phyloP scores from a whole-genome alignment of 2,329 filamentous ascomycete species.

The Colletotrichum liaoningense region DNA sequence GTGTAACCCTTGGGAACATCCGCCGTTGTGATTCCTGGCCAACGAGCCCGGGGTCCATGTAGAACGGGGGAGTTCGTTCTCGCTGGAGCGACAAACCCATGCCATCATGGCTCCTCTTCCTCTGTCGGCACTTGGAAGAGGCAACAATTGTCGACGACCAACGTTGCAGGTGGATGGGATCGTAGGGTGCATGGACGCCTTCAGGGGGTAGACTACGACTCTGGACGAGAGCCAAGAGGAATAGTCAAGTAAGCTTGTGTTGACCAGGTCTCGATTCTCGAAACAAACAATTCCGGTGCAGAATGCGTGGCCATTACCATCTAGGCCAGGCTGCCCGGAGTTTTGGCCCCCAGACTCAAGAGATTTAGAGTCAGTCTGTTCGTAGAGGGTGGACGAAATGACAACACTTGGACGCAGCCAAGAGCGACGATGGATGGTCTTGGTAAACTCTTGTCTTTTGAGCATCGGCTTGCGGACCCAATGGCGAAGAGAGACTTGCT shows the following conservation, averaged over 20 bases:
- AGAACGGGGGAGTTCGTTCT: conserved; percentile 2
- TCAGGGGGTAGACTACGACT: neutral
- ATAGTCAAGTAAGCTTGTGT: conserved; percentile 22
- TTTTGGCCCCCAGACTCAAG: neutral
- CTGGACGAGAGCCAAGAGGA: neutral
- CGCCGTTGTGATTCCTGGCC: neutral
- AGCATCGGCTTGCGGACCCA: conserved; percentile 5
- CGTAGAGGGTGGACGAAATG: neutral
- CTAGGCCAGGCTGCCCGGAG: neutral
- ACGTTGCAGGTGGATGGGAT: conserved; percentile 18
- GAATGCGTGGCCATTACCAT: neutral
- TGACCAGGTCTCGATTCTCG: conserved; percentile 1
- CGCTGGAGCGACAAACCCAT: neutral
- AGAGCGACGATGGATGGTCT: conserved; percentile 23
- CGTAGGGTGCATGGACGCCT: conserved; percentile 5
- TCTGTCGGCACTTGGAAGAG: conserved; percentile 10
- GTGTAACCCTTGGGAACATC: conserved; percentile 3
- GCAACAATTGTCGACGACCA: conserved; percentile 27
- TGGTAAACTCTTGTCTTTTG: conserved; percentile 23
- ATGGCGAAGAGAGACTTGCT: conserved; percentile 6
- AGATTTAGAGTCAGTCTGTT: neutral
- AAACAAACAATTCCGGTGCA: conserved; percentile 12
- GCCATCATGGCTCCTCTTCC: neutral
- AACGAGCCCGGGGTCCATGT: neutral
- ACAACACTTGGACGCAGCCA: conserved; percentile 19